Evolutionary conservation across 2,329 filamentous ascomycete species (phyloP).

Genomic region (Aspergillus viridinutans): DNA sequence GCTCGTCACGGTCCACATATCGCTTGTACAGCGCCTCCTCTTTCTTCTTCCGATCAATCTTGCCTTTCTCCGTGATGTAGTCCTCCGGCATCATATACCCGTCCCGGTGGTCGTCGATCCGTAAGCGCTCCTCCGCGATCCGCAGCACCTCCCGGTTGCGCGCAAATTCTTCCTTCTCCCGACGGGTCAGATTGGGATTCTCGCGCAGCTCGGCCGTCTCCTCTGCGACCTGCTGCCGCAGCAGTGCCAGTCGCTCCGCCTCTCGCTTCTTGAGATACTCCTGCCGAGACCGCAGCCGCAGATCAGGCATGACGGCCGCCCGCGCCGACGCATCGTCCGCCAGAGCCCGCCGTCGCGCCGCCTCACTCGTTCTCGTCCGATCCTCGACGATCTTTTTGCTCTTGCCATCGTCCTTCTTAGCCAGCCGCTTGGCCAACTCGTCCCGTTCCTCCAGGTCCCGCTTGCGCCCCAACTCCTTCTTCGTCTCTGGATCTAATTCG

Average conservation of each 20-base stretch:
- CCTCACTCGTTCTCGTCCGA: slow-evolving; percentile 54
- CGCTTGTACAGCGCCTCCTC: slow-evolving; percentile 85
- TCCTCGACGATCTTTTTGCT: slow-evolving; percentile 66
- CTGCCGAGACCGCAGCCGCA: slow-evolving; percentile 80
- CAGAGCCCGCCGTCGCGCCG: slow-evolving; percentile 58
- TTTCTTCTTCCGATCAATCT: slow-evolving; percentile 81
- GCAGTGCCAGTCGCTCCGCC: slow-evolving; percentile 74
- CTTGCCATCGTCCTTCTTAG: slow-evolving; percentile 64
- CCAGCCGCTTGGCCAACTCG: slow-evolving; percentile 72
- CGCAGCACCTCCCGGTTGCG: slow-evolving; percentile 79
- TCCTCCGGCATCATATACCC: slow-evolving; percentile 92
- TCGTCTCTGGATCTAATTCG: slow-evolving; percentile 58
- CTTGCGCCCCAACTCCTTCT: slow-evolving; percentile 55
- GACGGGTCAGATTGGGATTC: slow-evolving; percentile 68
- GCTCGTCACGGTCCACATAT: slow-evolving; percentile 82
- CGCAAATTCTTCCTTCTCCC: slow-evolving; percentile 82
- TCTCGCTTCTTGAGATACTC: slow-evolving; percentile 93
- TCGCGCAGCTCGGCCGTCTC: slow-evolving; percentile 77
- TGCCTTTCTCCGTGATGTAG: slow-evolving; percentile 90
- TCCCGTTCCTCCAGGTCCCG: slow-evolving; percentile 71
- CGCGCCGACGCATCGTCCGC: slow-evolving; percentile 65
- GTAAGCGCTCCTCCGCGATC: slow-evolving; percentile 76
- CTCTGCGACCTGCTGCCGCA: slow-evolving; percentile 85
- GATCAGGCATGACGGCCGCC: slow-evolving; percentile 69
- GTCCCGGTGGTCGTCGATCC: slow-evolving; percentile 87